Evolutionary conservation across 2,329 filamentous ascomycete genomes (phyloP).

Genomic region (Beauveria asiatica): DNA sequence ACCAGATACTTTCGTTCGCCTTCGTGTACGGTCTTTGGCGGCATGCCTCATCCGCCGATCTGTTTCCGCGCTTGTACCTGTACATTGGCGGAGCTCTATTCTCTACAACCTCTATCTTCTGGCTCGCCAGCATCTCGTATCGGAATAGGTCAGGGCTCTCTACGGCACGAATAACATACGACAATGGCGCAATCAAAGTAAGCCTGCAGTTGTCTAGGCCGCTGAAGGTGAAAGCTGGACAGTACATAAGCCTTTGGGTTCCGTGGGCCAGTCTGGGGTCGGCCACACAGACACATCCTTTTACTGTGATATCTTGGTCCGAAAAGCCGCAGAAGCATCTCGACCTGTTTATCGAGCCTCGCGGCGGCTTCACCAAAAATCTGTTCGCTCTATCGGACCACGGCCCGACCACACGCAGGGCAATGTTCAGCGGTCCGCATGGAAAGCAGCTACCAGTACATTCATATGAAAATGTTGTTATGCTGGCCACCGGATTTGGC

Average conservation of each 20-base stretch:
- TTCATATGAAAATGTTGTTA: conserved; percentile 23
- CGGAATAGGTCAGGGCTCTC: background rate
- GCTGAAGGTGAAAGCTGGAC: background rate
- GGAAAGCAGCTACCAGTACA: background rate
- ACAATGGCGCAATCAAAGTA: background rate
- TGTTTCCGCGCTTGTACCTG: background rate
- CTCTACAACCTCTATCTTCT: background rate
- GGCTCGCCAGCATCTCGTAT: background rate
- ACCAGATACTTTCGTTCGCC: background rate
- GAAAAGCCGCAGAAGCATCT: too few species aligned
- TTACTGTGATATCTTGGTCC: too few species aligned
- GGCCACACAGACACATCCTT: too few species aligned
- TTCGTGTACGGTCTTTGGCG: background rate
- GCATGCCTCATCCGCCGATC: background rate
- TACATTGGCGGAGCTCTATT: background rate
- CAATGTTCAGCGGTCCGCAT: too few species aligned
- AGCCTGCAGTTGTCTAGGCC: background rate
- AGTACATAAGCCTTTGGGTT: background rate
- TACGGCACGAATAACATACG: background rate
- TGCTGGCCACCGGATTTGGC: conserved; percentile 25
- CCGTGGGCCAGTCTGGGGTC: background rate
- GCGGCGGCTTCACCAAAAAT: too few species aligned
- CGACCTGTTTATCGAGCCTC: too few species aligned
- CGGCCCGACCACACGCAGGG: too few species aligned
- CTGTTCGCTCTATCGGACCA: too few species aligned